Percentiles rank a stretch among this genome's conserved stretches.
Conservation (phyloP, 2,329 filamentous ascomycete species). For the Hysterium pulicare region DNA sequence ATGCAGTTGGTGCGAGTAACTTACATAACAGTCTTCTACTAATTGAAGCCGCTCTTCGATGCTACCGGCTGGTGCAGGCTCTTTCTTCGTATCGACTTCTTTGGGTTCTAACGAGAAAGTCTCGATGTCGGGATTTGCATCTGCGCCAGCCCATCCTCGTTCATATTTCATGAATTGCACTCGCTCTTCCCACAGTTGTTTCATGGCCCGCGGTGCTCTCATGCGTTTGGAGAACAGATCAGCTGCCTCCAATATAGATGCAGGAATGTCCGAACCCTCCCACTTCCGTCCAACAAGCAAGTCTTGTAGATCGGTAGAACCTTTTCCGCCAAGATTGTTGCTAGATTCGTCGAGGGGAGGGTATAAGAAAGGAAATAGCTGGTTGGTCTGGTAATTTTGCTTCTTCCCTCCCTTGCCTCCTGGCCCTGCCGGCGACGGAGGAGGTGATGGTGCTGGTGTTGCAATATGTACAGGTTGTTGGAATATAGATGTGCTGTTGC, state of each 20-base stretch:
- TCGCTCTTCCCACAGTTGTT: slow-evolving; percentile 91
- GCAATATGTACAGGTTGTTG: slow-evolving; percentile 97
- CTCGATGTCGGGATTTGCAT: slow-evolving; percentile 46
- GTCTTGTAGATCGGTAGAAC: slow-evolving; percentile 75
- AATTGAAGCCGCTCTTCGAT: slow-evolving; percentile 64
- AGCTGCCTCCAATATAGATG: slow-evolving; percentile 91
- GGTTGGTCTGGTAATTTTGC: slow-evolving; percentile 98
- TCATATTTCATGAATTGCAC: slow-evolving; percentile 90
- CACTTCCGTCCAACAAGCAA: slow-evolving; percentile 76
- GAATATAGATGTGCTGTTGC: slow-evolving; percentile 68
- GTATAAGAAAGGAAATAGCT: slow-evolving; percentile 97
- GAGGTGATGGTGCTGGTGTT: slow-evolving; percentile 93
- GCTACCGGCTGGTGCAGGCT: slow-evolving; percentile 44
- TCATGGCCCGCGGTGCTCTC: slow-evolving; percentile 84
- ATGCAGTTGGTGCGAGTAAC: slow-evolving; percentile 42
- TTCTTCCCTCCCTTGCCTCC: slow-evolving; percentile 94
- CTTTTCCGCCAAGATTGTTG: slow-evolving; percentile 87
- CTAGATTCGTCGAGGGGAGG: slow-evolving; percentile 85
- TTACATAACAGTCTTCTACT: slow-evolving; percentile 82
- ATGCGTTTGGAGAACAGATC: slow-evolving; percentile 87
- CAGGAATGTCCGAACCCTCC: slow-evolving; percentile 91
- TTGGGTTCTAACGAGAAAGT: slow-evolving; percentile 36
- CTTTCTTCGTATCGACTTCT: slow-evolving; percentile 25
- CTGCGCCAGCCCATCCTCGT: slow-evolving; percentile 71
- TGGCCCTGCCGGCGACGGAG: slow-evolving; percentile 79